These are phyloP conservation scores for Ceratobasidium papillatum DNA, from an alignment of 1,284 basidiomycete genomes.

Conservation along the genomic window DNA sequence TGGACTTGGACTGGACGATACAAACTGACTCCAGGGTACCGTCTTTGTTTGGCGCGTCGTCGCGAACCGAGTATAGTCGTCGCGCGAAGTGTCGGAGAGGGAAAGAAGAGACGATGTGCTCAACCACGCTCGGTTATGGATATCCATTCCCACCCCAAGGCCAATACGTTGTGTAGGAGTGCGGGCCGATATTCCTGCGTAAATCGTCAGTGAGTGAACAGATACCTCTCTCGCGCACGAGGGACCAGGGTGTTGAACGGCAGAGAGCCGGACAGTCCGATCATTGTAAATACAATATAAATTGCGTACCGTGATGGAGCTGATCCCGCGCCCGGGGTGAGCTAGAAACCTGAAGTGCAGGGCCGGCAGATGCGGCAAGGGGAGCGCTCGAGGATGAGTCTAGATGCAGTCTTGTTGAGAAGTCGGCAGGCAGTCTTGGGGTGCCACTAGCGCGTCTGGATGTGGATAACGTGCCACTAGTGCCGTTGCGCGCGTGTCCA, in stretches of 20 bases:
- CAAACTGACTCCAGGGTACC: conserved; percentile 21
- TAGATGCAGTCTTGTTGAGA: conserved; percentile 18
- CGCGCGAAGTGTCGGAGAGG: conserved; percentile 26
- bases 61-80: conserved; percentile 31
- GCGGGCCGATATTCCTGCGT: not conserved
- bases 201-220: not conserved
- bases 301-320: conserved; percentile 41
- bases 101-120: conserved; percentile 13
- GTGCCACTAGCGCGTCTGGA: conserved; percentile 4
- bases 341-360: conserved; percentile 31
- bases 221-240: not conserved
- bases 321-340: conserved; percentile 23
- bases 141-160: conserved; percentile 13
- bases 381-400: not conserved
- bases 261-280: conserved; percentile 34
- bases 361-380: conserved; percentile 32
- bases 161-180: not conserved
- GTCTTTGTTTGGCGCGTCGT: not conserved
- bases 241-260: conserved; percentile 4
- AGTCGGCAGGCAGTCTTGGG: conserved; percentile 1
- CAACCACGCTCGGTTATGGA: conserved; percentile 2
- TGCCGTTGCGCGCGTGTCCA: conserved; percentile 26
- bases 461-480: conserved; percentile 6
- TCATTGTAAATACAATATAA: conserved; percentile 36
- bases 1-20: not conserved